phyloP scores from a whole-genome alignment of 2,329 filamentous ascomycete species.

The Hypoxylon sp. region DNA sequence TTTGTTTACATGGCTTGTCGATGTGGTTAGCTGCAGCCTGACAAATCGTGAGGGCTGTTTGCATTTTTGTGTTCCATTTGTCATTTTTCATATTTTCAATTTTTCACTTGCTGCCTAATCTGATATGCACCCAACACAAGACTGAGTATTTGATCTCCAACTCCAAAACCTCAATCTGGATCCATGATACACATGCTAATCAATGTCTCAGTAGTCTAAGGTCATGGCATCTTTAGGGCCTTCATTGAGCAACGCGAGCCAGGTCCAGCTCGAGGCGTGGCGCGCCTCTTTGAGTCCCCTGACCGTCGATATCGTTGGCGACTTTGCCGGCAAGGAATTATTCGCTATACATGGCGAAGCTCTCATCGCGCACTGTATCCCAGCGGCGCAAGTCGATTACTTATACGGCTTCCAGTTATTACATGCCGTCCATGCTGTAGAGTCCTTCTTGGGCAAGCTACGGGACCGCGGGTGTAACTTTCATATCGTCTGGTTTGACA shows the following conservation, averaged over 20 bases:
- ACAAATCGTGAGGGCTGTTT: slow-evolving; percentile 3
- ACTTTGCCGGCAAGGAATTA: slow-evolving; percentile 80
- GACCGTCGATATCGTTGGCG: slow-evolving; percentile 77
- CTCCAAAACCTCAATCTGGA: neutral
- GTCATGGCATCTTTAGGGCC: slow-evolving; percentile 13
- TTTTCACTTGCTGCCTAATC: slow-evolving; percentile 13
- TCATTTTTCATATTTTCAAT: slow-evolving; percentile 13
- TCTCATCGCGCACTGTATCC: slow-evolving; percentile 75
- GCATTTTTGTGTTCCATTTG: slow-evolving; percentile 8
- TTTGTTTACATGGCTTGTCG: neutral
- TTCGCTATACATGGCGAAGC: slow-evolving; percentile 83
- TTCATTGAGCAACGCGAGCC: neutral
- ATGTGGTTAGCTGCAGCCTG: slow-evolving; percentile 6
- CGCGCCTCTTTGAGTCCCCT: slow-evolving; percentile 46
- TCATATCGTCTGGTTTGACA: slow-evolving; percentile 77
- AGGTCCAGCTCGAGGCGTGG: slow-evolving; percentile 31
- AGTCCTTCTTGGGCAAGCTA: slow-evolving; percentile 74
- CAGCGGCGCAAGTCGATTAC: slow-evolving; percentile 75
- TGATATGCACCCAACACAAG: slow-evolving; percentile 1
- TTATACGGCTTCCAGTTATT: slow-evolving; percentile 77
- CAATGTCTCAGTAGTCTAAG: neutral
- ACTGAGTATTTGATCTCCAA: neutral
- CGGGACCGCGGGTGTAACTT: slow-evolving; percentile 77
- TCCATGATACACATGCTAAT: neutral
- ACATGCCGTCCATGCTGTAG: slow-evolving; percentile 78